Base-by-base conservation (phyloP, 2,329 filamentous ascomycete genomes). In the Allantophomopsis lycopodina region DNA sequence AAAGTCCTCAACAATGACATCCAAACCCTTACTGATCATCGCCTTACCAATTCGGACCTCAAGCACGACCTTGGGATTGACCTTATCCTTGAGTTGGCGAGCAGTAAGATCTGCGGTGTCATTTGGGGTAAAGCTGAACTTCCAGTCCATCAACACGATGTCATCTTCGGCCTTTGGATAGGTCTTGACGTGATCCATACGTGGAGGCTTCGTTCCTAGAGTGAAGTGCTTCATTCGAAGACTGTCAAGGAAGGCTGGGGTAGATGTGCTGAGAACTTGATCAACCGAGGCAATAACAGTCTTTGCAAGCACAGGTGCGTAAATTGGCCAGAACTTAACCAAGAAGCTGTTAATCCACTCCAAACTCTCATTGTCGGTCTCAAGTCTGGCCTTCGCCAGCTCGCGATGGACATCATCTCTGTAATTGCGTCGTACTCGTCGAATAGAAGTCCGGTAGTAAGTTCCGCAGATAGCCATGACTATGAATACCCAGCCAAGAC, bases 271-370 rank as follows among this genome's bases (percentile, higher is more conserved):
- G 41, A 98, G 68, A 38, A 98, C 87, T 64, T 96, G 91, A 54
- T 98, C 91, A 36, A 96, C 91, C 0, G 88, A 87, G 58, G 79
- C 86, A 61, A 96, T 83, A 52, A 98, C 83, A 16, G 86, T 93
- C 50, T 91, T 78, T 44, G 87, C 89, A 11, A 98, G 73, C 8
- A 96, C 85, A 1, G 91, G 91, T 40, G 91, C 86, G 58, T 94
- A 96, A 54, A 98, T 98, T 45, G 91, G 91, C 91, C 91, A 98
- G 65, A 98, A 98, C 59, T 98, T 98, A 63, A 93, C 78, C 51
- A 98, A 59, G 64, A 98, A 98, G 51, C 86, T 94, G 68, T 98
- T 98, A 60, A 98, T 96, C 91, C 91, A 98, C 60, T 98, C 91
- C 37, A 98, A 68, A 41, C 83, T 91, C 62, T 98, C 91, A 18